phyloP scores from a whole-genome alignment of 208 protist genomes.

The Crithidia expoeki region DNA sequence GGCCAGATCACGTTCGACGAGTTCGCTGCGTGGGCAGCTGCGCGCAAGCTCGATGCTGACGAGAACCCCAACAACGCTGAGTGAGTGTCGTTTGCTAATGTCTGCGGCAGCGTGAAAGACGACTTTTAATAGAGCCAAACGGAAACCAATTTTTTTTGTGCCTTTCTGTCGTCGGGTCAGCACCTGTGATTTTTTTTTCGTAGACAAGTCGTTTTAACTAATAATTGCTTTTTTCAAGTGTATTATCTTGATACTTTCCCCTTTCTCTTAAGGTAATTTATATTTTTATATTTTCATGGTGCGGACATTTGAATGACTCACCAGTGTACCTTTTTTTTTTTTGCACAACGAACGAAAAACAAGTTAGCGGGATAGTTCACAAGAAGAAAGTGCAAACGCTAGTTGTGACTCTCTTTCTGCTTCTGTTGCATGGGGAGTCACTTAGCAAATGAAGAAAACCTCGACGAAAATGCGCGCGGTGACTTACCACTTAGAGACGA shows the following conservation, averaged over 20 bases:
- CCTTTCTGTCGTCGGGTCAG: neutral
- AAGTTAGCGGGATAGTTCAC: neutral
- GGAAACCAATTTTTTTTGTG: neutral
- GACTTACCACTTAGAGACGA: neutral
- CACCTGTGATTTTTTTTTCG: neutral
- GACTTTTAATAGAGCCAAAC: neutral
- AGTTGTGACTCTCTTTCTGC: neutral
- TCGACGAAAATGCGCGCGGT: neutral
- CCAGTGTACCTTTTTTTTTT: too few relatives aligned
- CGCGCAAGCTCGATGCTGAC: slow-evolving; percentile 49
- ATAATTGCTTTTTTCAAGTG: neutral
- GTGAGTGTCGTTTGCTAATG: too few relatives aligned
- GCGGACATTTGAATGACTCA: neutral
- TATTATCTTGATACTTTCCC: slow-evolving; percentile 5
- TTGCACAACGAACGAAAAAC: too few relatives aligned
- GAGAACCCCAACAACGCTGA: slow-evolving; percentile 60
- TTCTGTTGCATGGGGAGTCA: neutral
- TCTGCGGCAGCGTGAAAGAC: too few relatives aligned
- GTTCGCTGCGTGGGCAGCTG: slow-evolving; percentile 66
- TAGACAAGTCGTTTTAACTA: neutral
- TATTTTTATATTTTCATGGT: slow-evolving; percentile 5
- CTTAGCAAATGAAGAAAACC: neutral
- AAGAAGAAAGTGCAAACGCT: neutral
- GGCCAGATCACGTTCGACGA: slow-evolving; percentile 84
- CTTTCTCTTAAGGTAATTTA: neutral